Conservation (phyloP, 805 yeast genomes). For the Jamesozyma hellenica region DNA sequence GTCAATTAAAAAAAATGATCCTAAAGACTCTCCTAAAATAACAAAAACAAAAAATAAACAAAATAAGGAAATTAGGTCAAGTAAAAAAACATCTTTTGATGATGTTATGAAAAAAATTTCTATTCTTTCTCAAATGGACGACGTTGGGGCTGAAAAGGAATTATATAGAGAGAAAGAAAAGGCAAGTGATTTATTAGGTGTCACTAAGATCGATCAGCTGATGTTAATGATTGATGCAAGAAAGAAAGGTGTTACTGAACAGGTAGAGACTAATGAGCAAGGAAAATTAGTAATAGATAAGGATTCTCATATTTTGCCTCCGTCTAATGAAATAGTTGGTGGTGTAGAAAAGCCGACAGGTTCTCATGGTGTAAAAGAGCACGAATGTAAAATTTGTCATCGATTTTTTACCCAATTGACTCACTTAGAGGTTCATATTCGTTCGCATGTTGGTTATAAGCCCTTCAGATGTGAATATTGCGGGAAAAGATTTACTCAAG, state of each 20-base stretch:
- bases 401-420: conserved; percentile 80
- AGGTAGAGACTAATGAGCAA: conserved; percentile 54
- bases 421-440: conserved; percentile 78
- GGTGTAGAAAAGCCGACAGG: conserved; percentile 61
- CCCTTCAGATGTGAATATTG: conserved; percentile 77
- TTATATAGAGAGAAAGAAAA: conserved; percentile 12
- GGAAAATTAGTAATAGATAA: conserved; percentile 54
- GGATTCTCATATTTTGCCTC: conserved; percentile 42
- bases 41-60: background rate
- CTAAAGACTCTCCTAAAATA: background rate
- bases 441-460: conserved; percentile 79
- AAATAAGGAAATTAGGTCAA: background rate
- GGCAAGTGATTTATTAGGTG: conserved; percentile 66
- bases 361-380: conserved; percentile 37
- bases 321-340: conserved; percentile 60
- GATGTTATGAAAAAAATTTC: conserved; percentile 5
- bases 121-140: background rate
- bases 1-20: no score
- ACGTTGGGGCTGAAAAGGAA: background rate
- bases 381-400: conserved; percentile 66
- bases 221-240: conserved; percentile 88
- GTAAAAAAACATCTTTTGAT: conserved; percentile 3
- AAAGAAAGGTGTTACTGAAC: conserved; percentile 58
- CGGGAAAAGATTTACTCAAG: conserved; percentile 76
- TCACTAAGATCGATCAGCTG: conserved; percentile 81